Percentiles rank a stretch among this genome's conserved stretches.
Evolutionary conservation across 805 yeast genomes (phyloP).

Genomic region (Teunomyces tritomae): DNA sequence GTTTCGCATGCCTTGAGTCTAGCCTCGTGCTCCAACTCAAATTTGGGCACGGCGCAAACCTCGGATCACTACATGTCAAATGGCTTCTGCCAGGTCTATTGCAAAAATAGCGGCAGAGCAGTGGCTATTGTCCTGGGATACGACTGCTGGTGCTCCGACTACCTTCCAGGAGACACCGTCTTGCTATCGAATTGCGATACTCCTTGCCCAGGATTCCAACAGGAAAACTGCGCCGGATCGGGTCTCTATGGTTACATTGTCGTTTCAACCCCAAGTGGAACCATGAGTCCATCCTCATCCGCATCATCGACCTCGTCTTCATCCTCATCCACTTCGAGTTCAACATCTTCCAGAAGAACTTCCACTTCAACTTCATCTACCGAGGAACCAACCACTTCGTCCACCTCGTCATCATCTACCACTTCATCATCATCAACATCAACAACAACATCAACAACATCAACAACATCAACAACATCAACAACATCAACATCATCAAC

Average conservation of each 20-base stretch:
- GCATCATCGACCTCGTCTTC: slow-evolving; percentile 6
- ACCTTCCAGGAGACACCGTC: slow-evolving; percentile 43
- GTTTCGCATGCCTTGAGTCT: slow-evolving; percentile 6
- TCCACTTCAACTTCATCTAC: not conserved
- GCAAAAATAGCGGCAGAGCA: slow-evolving; percentile 41
- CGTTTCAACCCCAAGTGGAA: slow-evolving; percentile 14
- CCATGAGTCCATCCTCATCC: not conserved
- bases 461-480: too few species aligned
- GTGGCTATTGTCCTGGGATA: slow-evolving; percentile 53
- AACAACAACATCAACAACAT: too few species aligned
- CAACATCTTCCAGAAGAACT: slow-evolving; percentile 4
- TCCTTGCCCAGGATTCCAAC: slow-evolving; percentile 46
- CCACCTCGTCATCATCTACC: too few species aligned
- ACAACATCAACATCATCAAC: slow-evolving; percentile 16
- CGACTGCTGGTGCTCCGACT: slow-evolving; percentile 62
- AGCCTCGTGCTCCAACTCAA: slow-evolving; percentile 22
- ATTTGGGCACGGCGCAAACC: slow-evolving; percentile 16
- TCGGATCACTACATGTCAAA: slow-evolving; percentile 36
- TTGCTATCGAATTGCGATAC: slow-evolving; percentile 30
- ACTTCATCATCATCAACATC: slow-evolving; percentile 14
- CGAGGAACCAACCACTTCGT: not conserved
- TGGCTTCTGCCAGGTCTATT: slow-evolving; percentile 51
- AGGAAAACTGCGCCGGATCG: slow-evolving; percentile 41
- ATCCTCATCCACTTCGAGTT: slow-evolving; percentile 10
- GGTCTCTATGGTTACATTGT: slow-evolving; percentile 56